Evolutionary conservation across 2,329 filamentous ascomycete genomes (phyloP), one percentile per base, ranked within the genome.

Genomic region (Diaporthe sp.): DNA sequence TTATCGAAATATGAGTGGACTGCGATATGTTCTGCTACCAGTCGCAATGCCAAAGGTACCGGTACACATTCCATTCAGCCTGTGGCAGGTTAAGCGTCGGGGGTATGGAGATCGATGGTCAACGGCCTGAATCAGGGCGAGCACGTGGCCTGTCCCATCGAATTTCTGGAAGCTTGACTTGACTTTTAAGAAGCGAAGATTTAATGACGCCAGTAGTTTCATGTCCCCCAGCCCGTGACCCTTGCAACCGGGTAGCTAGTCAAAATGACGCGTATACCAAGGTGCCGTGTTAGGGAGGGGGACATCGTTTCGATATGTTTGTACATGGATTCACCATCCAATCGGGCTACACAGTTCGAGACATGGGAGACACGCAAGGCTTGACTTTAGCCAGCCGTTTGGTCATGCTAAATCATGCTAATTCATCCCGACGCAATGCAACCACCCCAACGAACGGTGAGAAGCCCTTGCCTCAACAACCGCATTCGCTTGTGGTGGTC

Each of bases 201-300:
- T 39, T 50, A 39, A 53, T 39, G 32, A 32, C 42, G 25, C 39
- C 39, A 15, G n/a, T n/a, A n/a, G 59, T 65, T 65, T 65, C 59
- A 65, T 13, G n/a, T 47, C 19, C 19, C 10, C 32, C 32, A 27
- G 27, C 59, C 39, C 30, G 27, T 59, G 39, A 47, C 39, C 63
- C 63, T 39, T 68, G 63, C 47, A 68, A 27, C 47, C 63, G 47
- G 63, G n/a, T 68, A 39, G 44, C 47, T 32, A 68, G 39, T 68
- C 27, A 32, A n/a, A 12, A 53, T 68, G 44, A 68, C 63, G 32
- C 47, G 32, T 39, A 30, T 27, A 51, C 37, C 5, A 15, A 25
- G n/a, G n/a, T n/a, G n/a, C n/a, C n/a, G n/a, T 22, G 13, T 47
- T n/a, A 9, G 32, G 9, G 39, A 25, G 44, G 37, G 37, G 22